Base-by-base conservation (phyloP, 106 monocot species). In the Allium sativum region DNA sequence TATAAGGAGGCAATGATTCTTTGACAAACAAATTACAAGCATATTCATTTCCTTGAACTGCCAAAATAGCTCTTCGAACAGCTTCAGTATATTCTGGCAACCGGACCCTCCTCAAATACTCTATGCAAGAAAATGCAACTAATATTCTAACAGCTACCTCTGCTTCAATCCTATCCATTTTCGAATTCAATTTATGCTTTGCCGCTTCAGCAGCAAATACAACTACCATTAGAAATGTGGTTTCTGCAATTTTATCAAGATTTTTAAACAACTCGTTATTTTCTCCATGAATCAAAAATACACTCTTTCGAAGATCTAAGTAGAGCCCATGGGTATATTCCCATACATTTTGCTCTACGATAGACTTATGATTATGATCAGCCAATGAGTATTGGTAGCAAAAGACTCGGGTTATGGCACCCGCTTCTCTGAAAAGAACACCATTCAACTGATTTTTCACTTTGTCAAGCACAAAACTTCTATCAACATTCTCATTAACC, bases 201-300 rank as follows among this genome's bases (percentile, higher is more conserved):
- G 77, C 58, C 10, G 78, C 87, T 60, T 87, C 91, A 21, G 82
- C 77, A 5, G 91, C 72, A 80, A 87, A 91, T 12, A 96, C 87
- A 66, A 96, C 91, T 40, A 91, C 84, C 87, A 96, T 91, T 40
- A 96, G 84, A 73, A 96, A 96, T 47, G 90, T 80, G 50, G 91
- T 79, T 69, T 96, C 91, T 3, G 80, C 82, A 40, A 96, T 78
- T 68, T 87, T 87, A 57, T 91, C 96, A 67, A 96, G 52, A 40
- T 72, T 68, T 7, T 22, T 51, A 21, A 80, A 54, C 48, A 94
- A 62, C 18, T 80, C 70, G 63, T 73, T 62, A 40, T 62, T 61
- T 46, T 55, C 69, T 15, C 73, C 66, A 19, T 61, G 62, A 17
- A 76, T 67, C 50, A 64, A 52, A 15, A 84, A 60, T 9, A 66